Evolutionary conservation across 2,329 filamentous ascomycete species (phyloP), one percentile per base, ranked within the genome.

Genomic region (Fusarium devonianum): DNA sequence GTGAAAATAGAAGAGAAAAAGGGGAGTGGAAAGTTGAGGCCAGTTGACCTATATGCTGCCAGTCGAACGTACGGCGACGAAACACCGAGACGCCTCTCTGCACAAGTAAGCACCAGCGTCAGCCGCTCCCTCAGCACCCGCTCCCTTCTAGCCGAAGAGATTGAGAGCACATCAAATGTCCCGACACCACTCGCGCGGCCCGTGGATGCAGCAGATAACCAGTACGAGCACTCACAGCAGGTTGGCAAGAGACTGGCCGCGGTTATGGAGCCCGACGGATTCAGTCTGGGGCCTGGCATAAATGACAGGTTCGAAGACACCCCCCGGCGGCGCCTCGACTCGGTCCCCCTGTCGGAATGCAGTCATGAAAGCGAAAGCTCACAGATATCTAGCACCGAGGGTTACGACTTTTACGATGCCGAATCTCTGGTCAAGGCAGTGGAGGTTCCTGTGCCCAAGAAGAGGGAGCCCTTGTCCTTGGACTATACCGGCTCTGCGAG

Each of bases 401-500:
- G 84, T 1, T 86, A 87, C 60, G 84, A 87, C 66, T 87, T 87
- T 62, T 86, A 86, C 63, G 84, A 83, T 60, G 71, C 83, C 19
- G 82, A 83, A n/a, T 78, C 74, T 19, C 67, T 80, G 45, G 70
- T 71, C 37, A 73, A 73, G 33, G 80, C 79, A 6, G 79, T 84
- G 35, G 80, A 85, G 51, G 78, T 84, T 38, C 80, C 77, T 7
- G 59, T 67, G 7, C 65, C 75, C 5, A 73, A 68, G 42, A 74
- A 71, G 56, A 72, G 72, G 43, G 50, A 74, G 71, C 41, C 73
- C 67, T 10, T 72, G 59, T 33, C 60, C 63, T 0, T 65, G 58
- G 22, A 70, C 72, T 28, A 70, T 69, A 4, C 69, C 60, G 32
- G 68, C 41, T 25, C 63, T 46, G 22, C 63, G 65, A 53, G 67